Evolutionary conservation across 306 rosid species (phyloP).

Genomic region (Prunus persica): DNA sequence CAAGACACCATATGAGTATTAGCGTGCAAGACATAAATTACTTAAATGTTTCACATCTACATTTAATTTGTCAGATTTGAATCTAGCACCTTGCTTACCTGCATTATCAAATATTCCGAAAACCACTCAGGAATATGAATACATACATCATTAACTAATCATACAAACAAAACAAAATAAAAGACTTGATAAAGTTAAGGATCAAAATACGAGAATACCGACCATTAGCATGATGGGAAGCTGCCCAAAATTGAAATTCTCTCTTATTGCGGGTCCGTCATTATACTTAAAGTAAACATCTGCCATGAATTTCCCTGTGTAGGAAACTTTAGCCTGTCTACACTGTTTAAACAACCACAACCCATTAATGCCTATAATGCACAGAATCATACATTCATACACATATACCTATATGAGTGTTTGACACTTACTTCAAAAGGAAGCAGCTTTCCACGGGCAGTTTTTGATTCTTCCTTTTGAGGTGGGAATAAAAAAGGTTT

Average conservation of each 20-base stretch:
- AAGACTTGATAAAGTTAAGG: not conserved
- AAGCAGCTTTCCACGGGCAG: constrained; percentile 15
- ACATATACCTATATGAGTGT: not conserved
- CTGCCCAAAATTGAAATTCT: constrained; percentile 51
- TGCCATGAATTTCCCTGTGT: constrained; percentile 57
- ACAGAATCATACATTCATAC: not conserved
- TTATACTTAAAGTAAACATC: constrained; percentile 61
- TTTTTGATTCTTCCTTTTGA: constrained; percentile 37
- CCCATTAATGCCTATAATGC: constrained; percentile 1
- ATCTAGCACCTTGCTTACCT: not conserved
- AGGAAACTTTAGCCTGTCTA: constrained; percentile 73
- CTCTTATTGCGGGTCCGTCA: constrained; percentile 41
- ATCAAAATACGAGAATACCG: constrained; percentile 5
- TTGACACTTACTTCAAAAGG: constrained; percentile 62
- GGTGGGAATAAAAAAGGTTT: constrained; percentile 50
- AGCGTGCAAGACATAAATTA: not conserved
- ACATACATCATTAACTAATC: too few relatives aligned
- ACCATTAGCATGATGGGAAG: constrained; percentile 91
- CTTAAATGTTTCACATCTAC: not conserved
- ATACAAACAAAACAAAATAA: not conserved
- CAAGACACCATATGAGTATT: not conserved
- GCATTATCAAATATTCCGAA: not conserved
- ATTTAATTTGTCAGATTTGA: not conserved
- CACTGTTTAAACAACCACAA: constrained; percentile 50
- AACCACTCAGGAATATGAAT: not conserved